Evolutionary conservation across 164 flowering plant species (phyloP), one percentile per base, ranked within the genome.

Genomic region (Chimonanthus salicifolius): DNA sequence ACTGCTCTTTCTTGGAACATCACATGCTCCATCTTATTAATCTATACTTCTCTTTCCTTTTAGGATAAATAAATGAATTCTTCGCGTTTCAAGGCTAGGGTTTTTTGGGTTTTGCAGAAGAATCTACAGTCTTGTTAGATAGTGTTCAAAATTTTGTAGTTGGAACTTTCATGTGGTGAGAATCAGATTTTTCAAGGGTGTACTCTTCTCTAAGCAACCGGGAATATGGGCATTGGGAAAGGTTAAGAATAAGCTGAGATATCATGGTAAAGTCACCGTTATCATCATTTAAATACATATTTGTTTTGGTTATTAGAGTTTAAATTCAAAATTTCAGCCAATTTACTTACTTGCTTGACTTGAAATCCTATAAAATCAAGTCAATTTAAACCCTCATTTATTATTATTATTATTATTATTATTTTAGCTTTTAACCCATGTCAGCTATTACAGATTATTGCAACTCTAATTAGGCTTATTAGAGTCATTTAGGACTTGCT

Each of bases 141-240:
- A 44, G 68, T 66, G 68, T 15, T 66, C 68, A 44, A 66, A 44
- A n/a, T 15, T 5, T 46, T 10, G 11, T 5, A 11, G 16, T 66
- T 66, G 44, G 68, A 66, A 66, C 68, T 15, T 45, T 46, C 16
- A 10, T 66, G 49, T 4, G 5, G 8, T 44, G 68, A 66, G 68
- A 66, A 66, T 66, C 68, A 66, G 68, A 66, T 66, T 9, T 33
- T 66, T 66, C 68, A 66, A 44, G 49, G 68, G 6, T 13, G 16
- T 11, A 13, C 5, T 54, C 60, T 11, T 54, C 13, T 54, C 60
- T 11, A 54, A 54, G 60, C 33, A 33, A 33, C 33, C 0, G 33
- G 33, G 33, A 33, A 33, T 33, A 33, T 33, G 33, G 33, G 33
- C 33, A 33, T 33, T 33, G 33, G 33, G 60, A 54, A 54, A 54